Evolutionary conservation across 441 rosid genomes (phyloP).

Genomic region (Populus trichocarpa): DNA sequence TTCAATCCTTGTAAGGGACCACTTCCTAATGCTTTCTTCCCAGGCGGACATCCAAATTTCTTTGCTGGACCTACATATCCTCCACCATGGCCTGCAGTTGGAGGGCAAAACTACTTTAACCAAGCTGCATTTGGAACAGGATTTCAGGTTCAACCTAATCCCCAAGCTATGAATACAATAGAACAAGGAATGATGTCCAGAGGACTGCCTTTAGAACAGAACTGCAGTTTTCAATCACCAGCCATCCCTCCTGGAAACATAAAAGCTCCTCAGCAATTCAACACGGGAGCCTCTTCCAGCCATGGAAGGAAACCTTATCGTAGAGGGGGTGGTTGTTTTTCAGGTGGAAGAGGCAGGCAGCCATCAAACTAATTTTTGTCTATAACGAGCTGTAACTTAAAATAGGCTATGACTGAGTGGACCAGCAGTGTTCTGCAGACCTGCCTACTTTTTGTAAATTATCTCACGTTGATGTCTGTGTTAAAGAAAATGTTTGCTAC

Average conservation of each 20-base stretch:
- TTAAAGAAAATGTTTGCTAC: background rate
- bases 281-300: constrained; percentile 36
- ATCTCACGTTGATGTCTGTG: background rate
- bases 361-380: constrained; percentile 17
- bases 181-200: constrained; percentile 24
- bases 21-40: constrained; percentile 30
- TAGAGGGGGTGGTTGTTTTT: constrained; percentile 38
- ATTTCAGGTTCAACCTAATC: constrained; percentile 35
- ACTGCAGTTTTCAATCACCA: constrained; percentile 21
- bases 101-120: constrained; percentile 45
- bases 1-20: constrained; percentile 46
- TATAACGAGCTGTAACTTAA: background rate
- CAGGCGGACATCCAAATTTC: constrained; percentile 42
- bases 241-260: constrained; percentile 15
- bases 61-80: constrained; percentile 32
- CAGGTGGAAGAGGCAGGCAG: constrained; percentile 34
- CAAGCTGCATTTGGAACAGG: constrained; percentile 43
- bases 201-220: constrained; percentile 25
- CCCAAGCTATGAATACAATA: constrained; percentile 9
- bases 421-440: background rate
- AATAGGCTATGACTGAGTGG: background rate
- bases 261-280: constrained; percentile 46
- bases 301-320: constrained; percentile 45
- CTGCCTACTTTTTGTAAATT: background rate
- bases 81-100: constrained; percentile 44